These are phyloP conservation scores for Diutina pseudorugosa DNA, from an alignment of 1,139 yeast genomes.

Conservation along the genomic window DNA sequence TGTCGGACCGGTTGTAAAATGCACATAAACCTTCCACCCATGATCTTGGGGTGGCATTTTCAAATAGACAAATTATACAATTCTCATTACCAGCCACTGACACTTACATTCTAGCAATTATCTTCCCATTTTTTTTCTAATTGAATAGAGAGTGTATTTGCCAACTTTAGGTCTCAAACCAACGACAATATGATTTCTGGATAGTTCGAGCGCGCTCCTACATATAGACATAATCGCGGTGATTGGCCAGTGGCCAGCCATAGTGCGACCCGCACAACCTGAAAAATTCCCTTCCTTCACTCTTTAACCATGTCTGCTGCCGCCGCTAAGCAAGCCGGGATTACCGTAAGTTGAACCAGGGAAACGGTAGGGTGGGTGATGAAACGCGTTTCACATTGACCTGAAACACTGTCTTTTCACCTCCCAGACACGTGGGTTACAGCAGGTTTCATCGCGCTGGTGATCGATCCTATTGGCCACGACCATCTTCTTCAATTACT, in stretches of 20 bases:
- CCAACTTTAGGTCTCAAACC: too few species aligned
- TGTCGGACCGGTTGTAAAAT: constrained; percentile 12
- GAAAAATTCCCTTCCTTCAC: background rate
- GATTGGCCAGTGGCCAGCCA: background rate
- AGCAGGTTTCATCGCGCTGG: too few species aligned
- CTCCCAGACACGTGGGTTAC: too few species aligned
- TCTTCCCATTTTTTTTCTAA: too few species aligned
- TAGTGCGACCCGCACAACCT: background rate
- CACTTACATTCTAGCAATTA: too few species aligned
- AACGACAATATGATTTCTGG: too few species aligned
- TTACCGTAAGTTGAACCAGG: background rate
- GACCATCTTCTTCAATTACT: background rate
- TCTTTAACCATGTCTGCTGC: background rate
- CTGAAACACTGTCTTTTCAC: background rate
- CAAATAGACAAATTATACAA: too few species aligned
- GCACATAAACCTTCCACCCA: too few species aligned
- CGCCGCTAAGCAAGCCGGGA: constrained; percentile 4
- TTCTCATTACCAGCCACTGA: too few species aligned
- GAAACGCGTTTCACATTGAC: background rate
- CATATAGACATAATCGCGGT: background rate
- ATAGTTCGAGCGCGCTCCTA: background rate
- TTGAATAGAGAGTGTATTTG: too few species aligned
- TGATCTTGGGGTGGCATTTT: too few species aligned
- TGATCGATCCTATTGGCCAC: background rate
- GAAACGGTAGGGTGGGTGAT: background rate